Conservation (phyloP, 2,329 filamentous ascomycete species). For the Orbilia brochopaga region DNA sequence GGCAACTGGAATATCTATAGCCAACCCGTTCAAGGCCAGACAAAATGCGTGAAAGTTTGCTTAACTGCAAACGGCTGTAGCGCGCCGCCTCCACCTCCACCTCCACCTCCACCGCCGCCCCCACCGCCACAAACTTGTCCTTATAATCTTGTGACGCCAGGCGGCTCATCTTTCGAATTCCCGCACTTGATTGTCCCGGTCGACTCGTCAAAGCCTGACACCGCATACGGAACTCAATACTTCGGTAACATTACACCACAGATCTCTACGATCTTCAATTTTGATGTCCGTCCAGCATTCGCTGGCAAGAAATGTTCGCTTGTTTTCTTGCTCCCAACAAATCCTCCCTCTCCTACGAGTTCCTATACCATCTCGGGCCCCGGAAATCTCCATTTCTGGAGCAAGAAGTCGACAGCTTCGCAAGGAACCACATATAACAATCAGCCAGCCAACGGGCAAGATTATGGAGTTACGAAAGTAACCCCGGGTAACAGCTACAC, state of each 20-base stretch:
- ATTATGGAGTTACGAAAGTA: constrained; percentile 61
- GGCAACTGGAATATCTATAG: constrained; percentile 66
- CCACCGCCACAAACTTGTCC: constrained; percentile 33
- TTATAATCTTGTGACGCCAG: constrained; percentile 61
- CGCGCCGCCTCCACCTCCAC: constrained; percentile 46
- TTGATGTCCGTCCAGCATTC: constrained; percentile 67
- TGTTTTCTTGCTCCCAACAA: constrained; percentile 69
- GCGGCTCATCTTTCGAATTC: constrained; percentile 62
- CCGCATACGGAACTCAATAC: constrained; percentile 63
- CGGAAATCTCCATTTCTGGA: constrained; percentile 64
- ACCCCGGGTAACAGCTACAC: constrained; percentile 65
- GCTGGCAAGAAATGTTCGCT: constrained; percentile 68
- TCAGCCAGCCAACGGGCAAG: constrained; percentile 60
- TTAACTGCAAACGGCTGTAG: constrained; percentile 60
- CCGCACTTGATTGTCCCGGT: constrained; percentile 70
- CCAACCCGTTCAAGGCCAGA: constrained; percentile 58
- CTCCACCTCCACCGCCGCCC: constrained; percentile 22
- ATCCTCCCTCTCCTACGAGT: constrained; percentile 67
- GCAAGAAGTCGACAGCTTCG: constrained; percentile 61
- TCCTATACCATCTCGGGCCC: constrained; percentile 64
- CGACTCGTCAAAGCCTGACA: constrained; percentile 64
- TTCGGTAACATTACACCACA: constrained; percentile 65
- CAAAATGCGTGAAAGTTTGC: constrained; percentile 63
- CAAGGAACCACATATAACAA: constrained; percentile 64
- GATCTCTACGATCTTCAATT: constrained; percentile 70